Evolutionary conservation across 768 basidiomycete species (phyloP).

Genomic region (Pisolithus albus): DNA sequence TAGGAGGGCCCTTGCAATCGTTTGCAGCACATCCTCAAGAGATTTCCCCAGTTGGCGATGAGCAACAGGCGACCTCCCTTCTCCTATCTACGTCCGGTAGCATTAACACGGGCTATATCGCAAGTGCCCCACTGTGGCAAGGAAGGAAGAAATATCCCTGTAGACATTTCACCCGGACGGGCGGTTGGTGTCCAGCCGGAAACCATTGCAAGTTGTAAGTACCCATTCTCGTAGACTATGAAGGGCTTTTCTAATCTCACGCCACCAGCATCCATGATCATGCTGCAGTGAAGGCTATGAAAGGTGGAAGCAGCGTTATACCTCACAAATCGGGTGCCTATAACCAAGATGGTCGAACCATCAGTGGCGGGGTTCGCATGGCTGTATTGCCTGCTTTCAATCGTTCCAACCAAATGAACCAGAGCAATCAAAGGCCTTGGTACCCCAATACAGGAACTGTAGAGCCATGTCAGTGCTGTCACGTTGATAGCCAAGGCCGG

Average conservation of each 20-base stretch:
- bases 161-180: conserved; percentile 35
- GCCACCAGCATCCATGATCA: conserved; percentile 17
- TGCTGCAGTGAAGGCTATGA: conserved; percentile 21
- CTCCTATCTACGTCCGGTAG: conserved; percentile 18
- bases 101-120: conserved; percentile 9
- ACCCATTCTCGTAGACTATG: neutral
- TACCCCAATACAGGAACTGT: conserved; percentile 27
- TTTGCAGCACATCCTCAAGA: conserved; percentile 6
- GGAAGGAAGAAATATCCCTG: conserved; percentile 34
- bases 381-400: conserved; percentile 7
- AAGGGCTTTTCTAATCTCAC: neutral
- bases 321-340: conserved; percentile 3
- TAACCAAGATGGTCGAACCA: conserved; percentile 14
- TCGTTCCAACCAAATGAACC: neutral
- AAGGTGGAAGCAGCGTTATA: conserved; percentile 4
- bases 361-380: conserved; percentile 21
- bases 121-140: neutral
- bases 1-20: neutral
- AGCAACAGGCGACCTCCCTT: conserved; percentile 15
- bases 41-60: conserved; percentile 14
- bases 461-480: conserved; percentile 26
- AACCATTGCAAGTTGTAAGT: conserved; percentile 38
- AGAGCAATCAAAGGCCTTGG: conserved; percentile 15
- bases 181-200: conserved; percentile 38
- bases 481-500: neutral